Conservation (phyloP, 257 asterid genomes). For the Lavandula angustifolia region DNA sequence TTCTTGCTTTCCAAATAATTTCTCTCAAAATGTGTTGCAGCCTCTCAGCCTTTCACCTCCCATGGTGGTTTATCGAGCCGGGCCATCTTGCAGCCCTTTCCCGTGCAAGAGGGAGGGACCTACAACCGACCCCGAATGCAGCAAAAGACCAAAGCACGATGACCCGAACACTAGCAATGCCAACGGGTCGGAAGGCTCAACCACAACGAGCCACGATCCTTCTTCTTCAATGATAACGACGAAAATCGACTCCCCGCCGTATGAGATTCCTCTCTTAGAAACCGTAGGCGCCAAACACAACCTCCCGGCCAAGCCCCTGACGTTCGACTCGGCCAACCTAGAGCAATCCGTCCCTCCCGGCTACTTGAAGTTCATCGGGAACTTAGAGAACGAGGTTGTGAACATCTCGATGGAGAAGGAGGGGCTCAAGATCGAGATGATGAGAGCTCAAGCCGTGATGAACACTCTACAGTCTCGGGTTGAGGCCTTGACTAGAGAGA, state of each 20-base stretch:
- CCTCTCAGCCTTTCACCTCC: conserved; percentile 52
- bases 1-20: background rate
- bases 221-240: conserved; percentile 55
- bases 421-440: conserved; percentile 77
- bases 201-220: conserved; percentile 73
- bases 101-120: conserved; percentile 72
- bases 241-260: conserved; percentile 47
- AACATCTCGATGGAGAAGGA: conserved; percentile 86
- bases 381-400: conserved; percentile 74
- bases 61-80: conserved; percentile 38
- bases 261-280: conserved; percentile 60
- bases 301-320: conserved; percentile 38
- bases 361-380: conserved; percentile 72
- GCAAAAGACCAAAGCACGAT: conserved; percentile 66
- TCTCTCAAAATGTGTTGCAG: conserved; percentile 38
- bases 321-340: conserved; percentile 73
- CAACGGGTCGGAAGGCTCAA: conserved; percentile 87
- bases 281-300: conserved; percentile 55
- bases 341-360: conserved; percentile 93
- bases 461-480: conserved; percentile 75
- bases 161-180: conserved; percentile 80
- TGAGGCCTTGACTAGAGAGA: conserved; percentile 57
- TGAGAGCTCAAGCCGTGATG: conserved; percentile 92
- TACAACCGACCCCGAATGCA: conserved; percentile 51
- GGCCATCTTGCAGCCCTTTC: conserved; percentile 43